Percentiles rank a stretch among this genome's conserved stretches.
phyloP scores from a whole-genome alignment of 2,329 filamentous ascomycete species.

The Sclerotinia sclerotiorum region DNA sequence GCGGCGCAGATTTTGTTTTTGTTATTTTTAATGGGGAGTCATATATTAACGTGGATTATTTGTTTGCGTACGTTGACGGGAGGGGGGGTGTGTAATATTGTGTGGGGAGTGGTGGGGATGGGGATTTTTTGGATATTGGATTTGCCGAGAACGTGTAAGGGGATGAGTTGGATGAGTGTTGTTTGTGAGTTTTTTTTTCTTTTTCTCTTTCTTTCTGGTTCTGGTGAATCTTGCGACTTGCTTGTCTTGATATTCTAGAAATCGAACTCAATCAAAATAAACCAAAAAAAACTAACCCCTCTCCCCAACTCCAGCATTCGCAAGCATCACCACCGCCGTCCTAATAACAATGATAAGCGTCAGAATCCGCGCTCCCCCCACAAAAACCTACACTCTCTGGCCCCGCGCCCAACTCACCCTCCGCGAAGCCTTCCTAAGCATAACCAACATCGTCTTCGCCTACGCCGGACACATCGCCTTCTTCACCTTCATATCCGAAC shows the following conservation, averaged over 20 bases:
- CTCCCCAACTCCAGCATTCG: conserved; percentile 45
- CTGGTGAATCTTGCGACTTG: too few species aligned
- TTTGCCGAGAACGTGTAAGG: conserved; percentile 56
- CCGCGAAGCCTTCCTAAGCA: conserved; percentile 48
- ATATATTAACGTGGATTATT: conserved; percentile 59
- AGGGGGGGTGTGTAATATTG: conserved; percentile 54
- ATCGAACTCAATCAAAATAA: neutral
- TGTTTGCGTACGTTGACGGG: conserved; percentile 57
- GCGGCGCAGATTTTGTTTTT: conserved; percentile 53
- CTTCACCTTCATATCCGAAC: conserved; percentile 59
- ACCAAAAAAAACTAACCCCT: neutral
- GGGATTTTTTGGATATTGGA: conserved; percentile 52
- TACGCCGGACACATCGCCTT: conserved; percentile 62
- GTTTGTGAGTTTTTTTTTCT: conserved; percentile 44
- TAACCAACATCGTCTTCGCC: conserved; percentile 60
- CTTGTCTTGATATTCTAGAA: too few species aligned
- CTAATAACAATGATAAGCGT: conserved; percentile 55
- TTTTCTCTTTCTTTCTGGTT: neutral
- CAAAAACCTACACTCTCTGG: conserved; percentile 37
- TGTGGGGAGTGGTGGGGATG: conserved; percentile 53
- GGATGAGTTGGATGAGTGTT: conserved; percentile 54
- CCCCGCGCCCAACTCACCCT: conserved; percentile 39
- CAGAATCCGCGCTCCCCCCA: neutral
- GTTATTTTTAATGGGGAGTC: conserved; percentile 60
- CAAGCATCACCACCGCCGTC: conserved; percentile 55